A percentile compares a stretch with the other conserved stretches of the same genome.
phyloP scores from a whole-genome alignment of 176 grass and related monocot genomes.

The Avena atlantica region DNA sequence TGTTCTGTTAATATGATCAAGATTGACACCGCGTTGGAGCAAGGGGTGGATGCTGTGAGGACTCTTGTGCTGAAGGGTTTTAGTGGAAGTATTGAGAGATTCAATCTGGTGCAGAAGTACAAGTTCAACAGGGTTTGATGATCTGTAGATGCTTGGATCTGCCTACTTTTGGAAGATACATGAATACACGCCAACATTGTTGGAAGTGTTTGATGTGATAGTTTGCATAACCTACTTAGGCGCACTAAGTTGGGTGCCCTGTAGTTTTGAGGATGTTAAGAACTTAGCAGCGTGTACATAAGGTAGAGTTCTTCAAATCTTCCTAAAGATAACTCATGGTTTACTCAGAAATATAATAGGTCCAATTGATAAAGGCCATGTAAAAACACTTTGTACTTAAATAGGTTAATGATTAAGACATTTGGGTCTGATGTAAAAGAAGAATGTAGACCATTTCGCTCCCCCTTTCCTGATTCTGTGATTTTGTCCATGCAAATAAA shows the following conservation, averaged over 20 bases:
- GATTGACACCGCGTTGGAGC: slow-evolving; percentile 85
- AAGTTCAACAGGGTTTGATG: slow-evolving; percentile 90
- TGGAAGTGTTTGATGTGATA: slow-evolving; percentile 14
- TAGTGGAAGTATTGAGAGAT: slow-evolving; percentile 79
- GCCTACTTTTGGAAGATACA: slow-evolving; percentile 37
- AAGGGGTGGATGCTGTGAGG: slow-evolving; percentile 89
- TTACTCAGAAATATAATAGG: slow-evolving; percentile 30
- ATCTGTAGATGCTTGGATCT: slow-evolving; percentile 36
- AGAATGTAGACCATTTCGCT: slow-evolving; percentile 39
- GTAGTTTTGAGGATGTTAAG: slow-evolving; percentile 34
- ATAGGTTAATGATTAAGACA: slow-evolving; percentile 32
- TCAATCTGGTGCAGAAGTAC: slow-evolving; percentile 98
- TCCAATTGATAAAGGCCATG: slow-evolving; percentile 33
- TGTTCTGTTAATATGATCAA: slow-evolving; percentile 56
- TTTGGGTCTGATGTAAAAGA: slow-evolving; percentile 47
- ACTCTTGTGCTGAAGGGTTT: slow-evolving; percentile 88
- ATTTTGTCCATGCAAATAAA: slow-evolving; percentile 46
- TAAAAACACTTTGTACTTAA: slow-evolving; percentile 40
- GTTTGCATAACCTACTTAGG: slow-evolving; percentile 10
- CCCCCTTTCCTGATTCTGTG: neutral
- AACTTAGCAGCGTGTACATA: slow-evolving; percentile 49
- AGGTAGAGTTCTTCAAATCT: slow-evolving; percentile 25
- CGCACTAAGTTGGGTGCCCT: slow-evolving; percentile 38
- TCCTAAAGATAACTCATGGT: slow-evolving; percentile 32
- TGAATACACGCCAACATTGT: slow-evolving; percentile 17